Evolutionary conservation across 208 protist species (phyloP).

Genomic region (Crithidia sp.): DNA sequence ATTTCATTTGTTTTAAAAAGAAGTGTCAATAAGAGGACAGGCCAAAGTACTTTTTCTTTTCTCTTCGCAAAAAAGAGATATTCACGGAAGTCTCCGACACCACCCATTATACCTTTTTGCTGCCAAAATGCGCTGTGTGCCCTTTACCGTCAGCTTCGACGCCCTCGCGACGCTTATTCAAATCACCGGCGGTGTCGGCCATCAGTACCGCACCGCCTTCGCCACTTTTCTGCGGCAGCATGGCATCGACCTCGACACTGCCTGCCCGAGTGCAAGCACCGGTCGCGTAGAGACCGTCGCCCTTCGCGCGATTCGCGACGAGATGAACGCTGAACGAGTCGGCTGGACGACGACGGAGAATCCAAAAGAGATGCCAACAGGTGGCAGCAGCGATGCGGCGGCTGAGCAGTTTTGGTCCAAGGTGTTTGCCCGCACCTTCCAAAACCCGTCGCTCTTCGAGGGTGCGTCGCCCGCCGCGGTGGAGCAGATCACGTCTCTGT

Average conservation of each 20-base stretch:
- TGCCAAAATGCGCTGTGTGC: constrained; percentile 8
- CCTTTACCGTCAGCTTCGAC: constrained; percentile 71
- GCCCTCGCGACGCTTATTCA: constrained; percentile 62
- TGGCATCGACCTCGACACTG: constrained; percentile 22
- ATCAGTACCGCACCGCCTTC: constrained; percentile 66
- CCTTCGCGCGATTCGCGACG: constrained; percentile 9
- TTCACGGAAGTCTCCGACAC: too few species aligned
- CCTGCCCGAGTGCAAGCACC: constrained; percentile 18
- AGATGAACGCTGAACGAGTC: constrained; percentile 19
- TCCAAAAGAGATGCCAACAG: constrained; percentile 67
- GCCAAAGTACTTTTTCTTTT: too few species aligned
- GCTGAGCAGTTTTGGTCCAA: constrained; percentile 52
- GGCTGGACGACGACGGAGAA: constrained; percentile 28
- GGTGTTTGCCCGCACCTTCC: constrained; percentile 38
- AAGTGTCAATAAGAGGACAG: too few species aligned
- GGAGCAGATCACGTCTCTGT: constrained; percentile 10
- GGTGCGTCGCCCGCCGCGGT: constrained; percentile 11
- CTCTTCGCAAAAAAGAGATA: too few species aligned
- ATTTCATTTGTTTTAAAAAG: too few species aligned
- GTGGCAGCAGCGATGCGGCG: constrained; percentile 38
- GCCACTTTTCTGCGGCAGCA: constrained; percentile 42
- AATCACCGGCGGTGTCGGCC: constrained; percentile 51
- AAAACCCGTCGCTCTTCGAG: constrained; percentile 13
- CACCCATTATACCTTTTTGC: too few species aligned
- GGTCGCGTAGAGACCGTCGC: constrained; percentile 8